phyloP scores from a whole-genome alignment of 345 rosid genomes.

The Eucalyptus albens region DNA sequence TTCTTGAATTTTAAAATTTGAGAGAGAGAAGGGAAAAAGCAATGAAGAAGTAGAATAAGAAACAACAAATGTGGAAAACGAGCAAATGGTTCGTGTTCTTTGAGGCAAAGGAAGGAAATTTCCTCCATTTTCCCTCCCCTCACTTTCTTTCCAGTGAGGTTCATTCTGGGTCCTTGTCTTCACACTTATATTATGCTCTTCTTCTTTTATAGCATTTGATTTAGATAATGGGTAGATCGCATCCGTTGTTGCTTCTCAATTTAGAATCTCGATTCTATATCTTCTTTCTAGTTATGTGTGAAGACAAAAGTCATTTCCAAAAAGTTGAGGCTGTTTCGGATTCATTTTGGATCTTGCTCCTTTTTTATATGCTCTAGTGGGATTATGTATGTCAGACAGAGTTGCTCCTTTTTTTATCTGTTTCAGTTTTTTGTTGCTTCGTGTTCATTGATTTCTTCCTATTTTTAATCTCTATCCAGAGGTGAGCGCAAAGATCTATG shows the following conservation, averaged over 20 bases:
- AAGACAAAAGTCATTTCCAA: background rate
- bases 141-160: background rate
- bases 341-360: background rate
- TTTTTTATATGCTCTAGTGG: background rate
- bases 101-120: background rate
- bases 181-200: background rate
- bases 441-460: background rate
- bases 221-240: background rate
- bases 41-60: background rate
- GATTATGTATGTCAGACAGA: background rate
- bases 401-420: background rate
- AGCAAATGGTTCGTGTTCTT: background rate
- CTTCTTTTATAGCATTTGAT: background rate
- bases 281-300: background rate
- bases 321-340: background rate
- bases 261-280: background rate
- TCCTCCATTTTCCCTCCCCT: background rate
- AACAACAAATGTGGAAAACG: background rate
- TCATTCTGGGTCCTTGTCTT: background rate
- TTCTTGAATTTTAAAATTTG: background rate
- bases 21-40: background rate
- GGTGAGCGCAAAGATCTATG: no score
- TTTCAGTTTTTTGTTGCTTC: background rate
- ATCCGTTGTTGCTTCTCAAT: background rate
- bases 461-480: background rate